Evolutionary conservation across 306 rosid genomes (phyloP), one percentile per base, ranked within the genome.

Genomic region (Styphnolobium japonicum): DNA sequence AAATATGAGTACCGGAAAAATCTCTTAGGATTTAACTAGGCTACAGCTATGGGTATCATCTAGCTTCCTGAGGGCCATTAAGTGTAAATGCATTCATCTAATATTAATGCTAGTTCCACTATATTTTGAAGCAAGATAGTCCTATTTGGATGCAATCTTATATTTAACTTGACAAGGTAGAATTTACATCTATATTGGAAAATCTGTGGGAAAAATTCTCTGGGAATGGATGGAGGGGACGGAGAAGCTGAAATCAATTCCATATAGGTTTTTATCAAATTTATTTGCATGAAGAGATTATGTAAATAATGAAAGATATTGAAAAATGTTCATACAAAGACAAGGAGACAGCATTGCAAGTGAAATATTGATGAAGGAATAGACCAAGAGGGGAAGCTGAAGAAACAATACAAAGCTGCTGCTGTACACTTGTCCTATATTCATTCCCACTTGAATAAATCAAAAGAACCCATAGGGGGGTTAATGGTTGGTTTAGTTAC

Each of bases 51-150:
- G 40, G 69, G 64, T 73, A 25, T 70, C 85, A 53, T 70, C 60
- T 39, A 70, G 87, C 71, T 58, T 85, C 71, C 73, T 4, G 51
- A n/a, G 75, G 36, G 46, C 63, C 82, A 43, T 67, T 64, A 88
- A 76, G 8, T 88, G 89, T 90, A 90, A 70, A 88, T 86, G 79
- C 85, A 77, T 82, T 86, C 82, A 56, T 83, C 75, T 68, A 70
- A 75, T 63, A 71, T 77, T 77, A 76, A 86, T 79, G 73, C 73
- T 58, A 68, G 64, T 68, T 67, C 42, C 81, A 45, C 40, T 29
- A 19, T 58, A n/a, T n/a, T n/a, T 56, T 23, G 4, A 43, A 72
- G 52, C 64, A 58, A 81, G 16, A 36, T 73, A 51, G 42, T 74
- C 16, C 5, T 29, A 43, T 34, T 12, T 62, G 69, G 34, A n/a